Evolutionary conservation across 768 basidiomycete species (phyloP).

Genomic region (Boletus speciosus): DNA sequence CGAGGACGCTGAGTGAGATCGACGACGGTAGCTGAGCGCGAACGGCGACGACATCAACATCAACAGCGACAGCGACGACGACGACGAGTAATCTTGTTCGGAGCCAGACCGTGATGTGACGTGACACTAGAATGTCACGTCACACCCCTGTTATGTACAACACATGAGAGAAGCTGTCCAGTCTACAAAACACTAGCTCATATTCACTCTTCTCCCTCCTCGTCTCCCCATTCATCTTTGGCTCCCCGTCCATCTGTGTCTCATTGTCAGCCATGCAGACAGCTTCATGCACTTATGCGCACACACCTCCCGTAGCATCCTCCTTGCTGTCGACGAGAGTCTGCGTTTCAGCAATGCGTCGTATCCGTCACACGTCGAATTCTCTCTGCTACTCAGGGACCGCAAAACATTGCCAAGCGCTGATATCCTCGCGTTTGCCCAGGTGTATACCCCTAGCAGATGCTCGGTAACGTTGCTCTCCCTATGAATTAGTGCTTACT

Average conservation of each 20-base stretch:
- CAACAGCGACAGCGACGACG: constrained; percentile 2
- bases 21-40: constrained; percentile 40
- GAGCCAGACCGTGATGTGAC: constrained; percentile 4
- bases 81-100: constrained; percentile 15
- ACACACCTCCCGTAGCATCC: constrained; percentile 30
- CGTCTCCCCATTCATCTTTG: no score
- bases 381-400: constrained; percentile 21
- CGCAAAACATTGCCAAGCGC: constrained; percentile 41
- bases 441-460: constrained; percentile 9
- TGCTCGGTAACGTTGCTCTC: not conserved
- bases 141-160: constrained; percentile 21
- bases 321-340: constrained; percentile 24
- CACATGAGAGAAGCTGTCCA: constrained; percentile 12
- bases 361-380: constrained; percentile 21
- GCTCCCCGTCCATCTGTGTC: not conserved
- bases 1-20: constrained; percentile 51
- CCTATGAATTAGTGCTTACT: constrained; percentile 23
- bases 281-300: not conserved
- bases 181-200: constrained; percentile 23
- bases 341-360: constrained; percentile 29
- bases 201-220: not conserved
- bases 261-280: not conserved
- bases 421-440: constrained; percentile 44
- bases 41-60: constrained; percentile 35
- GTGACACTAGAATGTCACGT: constrained; percentile 23